Evolutionary conservation across 2,329 filamentous ascomycete genomes (phyloP).

Genomic region (Fusarium sp.): DNA sequence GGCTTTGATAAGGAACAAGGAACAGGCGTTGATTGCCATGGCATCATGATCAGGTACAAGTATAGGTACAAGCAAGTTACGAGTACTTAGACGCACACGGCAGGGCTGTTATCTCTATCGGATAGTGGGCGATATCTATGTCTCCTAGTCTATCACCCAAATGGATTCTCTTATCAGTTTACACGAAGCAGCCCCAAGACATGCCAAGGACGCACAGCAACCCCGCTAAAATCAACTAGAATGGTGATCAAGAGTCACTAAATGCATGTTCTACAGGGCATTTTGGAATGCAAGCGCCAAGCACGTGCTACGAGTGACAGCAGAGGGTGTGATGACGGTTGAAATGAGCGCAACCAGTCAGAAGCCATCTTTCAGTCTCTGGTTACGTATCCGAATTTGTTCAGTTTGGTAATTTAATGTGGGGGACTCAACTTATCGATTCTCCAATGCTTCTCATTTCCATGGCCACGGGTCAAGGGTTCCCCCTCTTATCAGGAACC

Average conservation of each 20-base stretch:
- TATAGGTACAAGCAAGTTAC: constrained; percentile 1
- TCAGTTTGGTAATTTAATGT: constrained; percentile 43
- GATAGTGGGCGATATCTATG: constrained; percentile 31
- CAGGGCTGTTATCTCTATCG: constrained; percentile 38
- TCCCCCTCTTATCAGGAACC: constrained; percentile 37
- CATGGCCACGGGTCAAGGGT: constrained; percentile 29
- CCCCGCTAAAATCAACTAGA: constrained; percentile 24
- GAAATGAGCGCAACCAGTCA: constrained; percentile 39
- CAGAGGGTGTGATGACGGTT: constrained; percentile 24
- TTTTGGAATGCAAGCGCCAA: constrained; percentile 39
- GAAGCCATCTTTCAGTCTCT: constrained; percentile 30
- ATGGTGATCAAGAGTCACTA: constrained; percentile 18
- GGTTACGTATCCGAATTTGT: constrained; percentile 56
- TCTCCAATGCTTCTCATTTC: constrained; percentile 31
- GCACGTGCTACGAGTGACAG: constrained; percentile 25
- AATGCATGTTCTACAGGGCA: constrained; percentile 39
- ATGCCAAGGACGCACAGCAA: constrained; percentile 21
- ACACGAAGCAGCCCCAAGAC: constrained; percentile 10
- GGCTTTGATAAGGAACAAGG: constrained; percentile 35
- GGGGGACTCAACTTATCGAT: constrained; percentile 37
- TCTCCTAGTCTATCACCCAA: constrained; percentile 15
- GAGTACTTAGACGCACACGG: neutral
- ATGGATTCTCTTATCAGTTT: constrained; percentile 38
- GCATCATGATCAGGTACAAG: constrained; percentile 35
- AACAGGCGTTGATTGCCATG: constrained; percentile 16